These are phyloP conservation scores for Fistulifera pelliculosa DNA, from an alignment of 108 stramenopile species.

Conservation along the genomic window DNA sequence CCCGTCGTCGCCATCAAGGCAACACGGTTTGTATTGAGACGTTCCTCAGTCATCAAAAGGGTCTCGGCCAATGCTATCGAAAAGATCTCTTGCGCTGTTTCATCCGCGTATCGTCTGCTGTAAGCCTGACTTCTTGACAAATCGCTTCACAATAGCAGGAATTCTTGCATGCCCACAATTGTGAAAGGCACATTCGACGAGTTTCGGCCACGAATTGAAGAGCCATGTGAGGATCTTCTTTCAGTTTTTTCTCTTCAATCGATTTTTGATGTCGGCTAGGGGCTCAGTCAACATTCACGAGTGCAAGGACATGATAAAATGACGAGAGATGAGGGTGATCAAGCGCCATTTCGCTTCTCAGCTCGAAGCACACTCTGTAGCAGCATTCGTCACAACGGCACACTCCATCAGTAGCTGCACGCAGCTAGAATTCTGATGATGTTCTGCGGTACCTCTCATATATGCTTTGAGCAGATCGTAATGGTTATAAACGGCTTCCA, in stretches of 20 bases:
- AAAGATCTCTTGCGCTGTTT: too few species aligned
- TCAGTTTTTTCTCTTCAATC: background rate
- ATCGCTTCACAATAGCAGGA: background rate
- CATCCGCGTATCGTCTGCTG: too few species aligned
- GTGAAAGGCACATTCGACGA: conserved; percentile 10
- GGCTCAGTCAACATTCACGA: background rate
- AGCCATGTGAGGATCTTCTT: background rate
- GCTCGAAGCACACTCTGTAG: conserved; percentile 4
- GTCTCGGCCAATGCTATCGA: too few species aligned
- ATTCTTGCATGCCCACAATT: background rate
- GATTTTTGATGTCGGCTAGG: too few species aligned
- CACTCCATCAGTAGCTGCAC: conserved; percentile 7
- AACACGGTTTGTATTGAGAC: too few species aligned
- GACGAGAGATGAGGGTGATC: conserved; percentile 8
- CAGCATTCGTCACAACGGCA: conserved; percentile 4
- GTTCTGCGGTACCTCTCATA: background rate
- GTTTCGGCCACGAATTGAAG: conserved; percentile 7
- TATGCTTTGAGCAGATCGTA: conserved; percentile 5
- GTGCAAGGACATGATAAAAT: conserved; percentile 4
- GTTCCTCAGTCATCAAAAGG: too few species aligned
- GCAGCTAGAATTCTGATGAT: background rate
- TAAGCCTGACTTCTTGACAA: background rate
- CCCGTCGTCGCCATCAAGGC: too few species aligned
- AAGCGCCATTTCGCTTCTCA: conserved; percentile 1
- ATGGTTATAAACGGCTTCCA: conserved; percentile 5